Evolutionary conservation across 2,329 filamentous ascomycete species (phyloP).

Genomic region (Aurifilum marmelostoma): DNA sequence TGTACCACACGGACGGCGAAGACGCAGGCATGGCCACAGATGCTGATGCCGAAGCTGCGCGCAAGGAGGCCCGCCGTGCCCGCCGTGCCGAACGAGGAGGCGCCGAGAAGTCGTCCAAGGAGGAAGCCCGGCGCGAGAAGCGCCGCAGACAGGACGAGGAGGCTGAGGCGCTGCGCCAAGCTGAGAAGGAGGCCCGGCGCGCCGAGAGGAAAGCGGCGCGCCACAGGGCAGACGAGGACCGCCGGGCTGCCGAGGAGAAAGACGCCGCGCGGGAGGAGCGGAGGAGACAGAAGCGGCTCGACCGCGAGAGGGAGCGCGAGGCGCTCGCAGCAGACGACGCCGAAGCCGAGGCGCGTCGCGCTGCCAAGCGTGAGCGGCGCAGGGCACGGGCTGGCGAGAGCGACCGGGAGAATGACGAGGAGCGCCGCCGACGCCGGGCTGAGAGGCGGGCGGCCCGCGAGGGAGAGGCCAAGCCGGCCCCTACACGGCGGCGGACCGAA

Average conservation of each 20-base stretch:
- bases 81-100: constrained; percentile 54
- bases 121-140: constrained; percentile 59
- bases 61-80: constrained; percentile 64
- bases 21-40: constrained; percentile 57
- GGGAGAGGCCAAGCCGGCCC: constrained; percentile 43
- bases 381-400: constrained; percentile 44
- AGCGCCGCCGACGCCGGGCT: constrained; percentile 58
- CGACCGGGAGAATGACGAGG: constrained; percentile 53
- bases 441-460: constrained; percentile 51
- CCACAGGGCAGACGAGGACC: constrained; percentile 53
- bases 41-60: constrained; percentile 63
- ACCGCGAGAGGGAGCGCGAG: constrained; percentile 49
- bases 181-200: constrained; percentile 62
- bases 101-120: constrained; percentile 52
- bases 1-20: constrained; percentile 56
- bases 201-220: constrained; percentile 56
- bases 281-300: constrained; percentile 41
- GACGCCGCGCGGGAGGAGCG: constrained; percentile 39
- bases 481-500: constrained; percentile 48
- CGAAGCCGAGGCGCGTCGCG: constrained; percentile 36
- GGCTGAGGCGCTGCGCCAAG: constrained; percentile 55
- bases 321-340: constrained; percentile 47
- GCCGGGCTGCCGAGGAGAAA: constrained; percentile 51
- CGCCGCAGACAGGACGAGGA: constrained; percentile 60
- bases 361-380: constrained; percentile 51